A percentile compares a stretch with the other conserved stretches of the same genome.
Evolutionary conservation across 2,329 filamentous ascomycete species (phyloP).

Genomic region (Ophiocordyceps sinensis): DNA sequence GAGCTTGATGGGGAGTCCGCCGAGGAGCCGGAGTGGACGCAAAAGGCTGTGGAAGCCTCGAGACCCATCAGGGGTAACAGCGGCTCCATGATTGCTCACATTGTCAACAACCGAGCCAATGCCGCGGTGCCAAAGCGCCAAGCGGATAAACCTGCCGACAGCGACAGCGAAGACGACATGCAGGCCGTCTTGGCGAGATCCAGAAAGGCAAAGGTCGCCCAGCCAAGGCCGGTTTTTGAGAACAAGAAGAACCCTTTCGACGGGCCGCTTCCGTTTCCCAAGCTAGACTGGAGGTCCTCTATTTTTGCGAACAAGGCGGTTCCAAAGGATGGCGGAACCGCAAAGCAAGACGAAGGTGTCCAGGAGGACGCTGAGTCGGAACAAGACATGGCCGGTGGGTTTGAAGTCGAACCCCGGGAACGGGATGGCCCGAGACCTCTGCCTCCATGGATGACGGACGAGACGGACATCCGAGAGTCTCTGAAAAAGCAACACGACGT

Average conservation of each 20-base stretch:
- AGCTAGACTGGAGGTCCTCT: conserved; percentile 54
- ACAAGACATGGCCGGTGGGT: conserved; percentile 47
- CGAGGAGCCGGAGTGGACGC: conserved; percentile 36
- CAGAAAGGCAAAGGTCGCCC: conserved; percentile 39
- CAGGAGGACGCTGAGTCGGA: conserved; percentile 17
- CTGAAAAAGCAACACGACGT: conserved; percentile 42
- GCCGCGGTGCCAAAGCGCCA: conserved; percentile 36
- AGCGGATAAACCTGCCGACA: conserved; percentile 22
- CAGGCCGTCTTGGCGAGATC: conserved; percentile 62
- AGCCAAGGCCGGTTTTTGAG: conserved; percentile 23
- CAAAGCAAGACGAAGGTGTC: conserved; percentile 10
- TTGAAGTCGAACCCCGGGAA: conserved; percentile 35
- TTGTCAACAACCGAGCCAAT: conserved; percentile 60
- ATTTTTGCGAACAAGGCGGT: conserved; percentile 33
- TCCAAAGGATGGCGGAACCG: conserved; percentile 9
- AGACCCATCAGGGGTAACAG: conserved; percentile 36
- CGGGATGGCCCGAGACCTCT: conserved; percentile 40
- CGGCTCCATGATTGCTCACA: conserved; percentile 52
- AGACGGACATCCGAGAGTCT: conserved; percentile 51
- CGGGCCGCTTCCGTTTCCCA: conserved; percentile 84
- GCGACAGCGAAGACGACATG: conserved; percentile 70
- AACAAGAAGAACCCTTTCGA: conserved; percentile 51
- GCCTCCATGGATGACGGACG: conserved; percentile 60
- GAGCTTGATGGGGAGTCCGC: conserved; percentile 36
- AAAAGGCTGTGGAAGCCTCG: conserved; percentile 33